Evolutionary conservation across 345 rosid genomes (phyloP).

Genomic region (Gynandropsis gynandra): DNA sequence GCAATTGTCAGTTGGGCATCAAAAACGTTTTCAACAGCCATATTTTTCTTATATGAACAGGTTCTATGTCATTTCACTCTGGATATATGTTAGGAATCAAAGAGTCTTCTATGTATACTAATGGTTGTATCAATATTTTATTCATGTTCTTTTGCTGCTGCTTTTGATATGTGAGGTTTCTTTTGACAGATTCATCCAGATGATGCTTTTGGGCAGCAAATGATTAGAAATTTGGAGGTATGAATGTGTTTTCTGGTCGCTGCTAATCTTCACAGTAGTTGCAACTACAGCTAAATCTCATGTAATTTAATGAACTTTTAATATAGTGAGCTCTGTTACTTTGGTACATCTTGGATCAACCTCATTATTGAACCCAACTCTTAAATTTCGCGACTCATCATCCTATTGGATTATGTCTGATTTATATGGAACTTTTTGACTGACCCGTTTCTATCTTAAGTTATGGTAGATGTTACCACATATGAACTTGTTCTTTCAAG

Average conservation of each 20-base stretch:
- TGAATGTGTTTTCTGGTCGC: constrained; percentile 16
- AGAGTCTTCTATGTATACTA: too few relatives aligned
- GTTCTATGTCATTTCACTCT: constrained; percentile 27
- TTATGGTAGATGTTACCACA: too few relatives aligned
- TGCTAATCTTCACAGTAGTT: neutral
- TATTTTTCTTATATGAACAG: constrained; percentile 96
- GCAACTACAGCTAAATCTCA: neutral
- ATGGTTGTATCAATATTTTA: constrained; percentile 5
- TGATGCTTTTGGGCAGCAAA: constrained; percentile 98
- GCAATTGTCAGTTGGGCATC: constrained; percentile 82
- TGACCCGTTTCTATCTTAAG: too few relatives aligned
- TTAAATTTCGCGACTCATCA: too few relatives aligned
- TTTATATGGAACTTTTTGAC: too few relatives aligned
- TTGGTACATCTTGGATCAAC: neutral
- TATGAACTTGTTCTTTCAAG: too few relatives aligned
- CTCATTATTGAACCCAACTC: too few relatives aligned
- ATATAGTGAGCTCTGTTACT: constrained; percentile 9
- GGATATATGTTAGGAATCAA: too few relatives aligned
- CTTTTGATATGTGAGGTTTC: constrained; percentile 19
- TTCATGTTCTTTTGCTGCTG: constrained; percentile 14
- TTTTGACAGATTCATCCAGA: constrained; percentile 76
- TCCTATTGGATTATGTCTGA: too few relatives aligned
- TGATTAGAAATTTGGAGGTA: constrained; percentile 96
- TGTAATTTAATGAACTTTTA: constrained; percentile 1
- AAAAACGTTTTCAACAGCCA: constrained; percentile 58